Conservation (phyloP, 2,329 filamentous ascomycete species). For the Ophiostoma fasciatum region DNA sequence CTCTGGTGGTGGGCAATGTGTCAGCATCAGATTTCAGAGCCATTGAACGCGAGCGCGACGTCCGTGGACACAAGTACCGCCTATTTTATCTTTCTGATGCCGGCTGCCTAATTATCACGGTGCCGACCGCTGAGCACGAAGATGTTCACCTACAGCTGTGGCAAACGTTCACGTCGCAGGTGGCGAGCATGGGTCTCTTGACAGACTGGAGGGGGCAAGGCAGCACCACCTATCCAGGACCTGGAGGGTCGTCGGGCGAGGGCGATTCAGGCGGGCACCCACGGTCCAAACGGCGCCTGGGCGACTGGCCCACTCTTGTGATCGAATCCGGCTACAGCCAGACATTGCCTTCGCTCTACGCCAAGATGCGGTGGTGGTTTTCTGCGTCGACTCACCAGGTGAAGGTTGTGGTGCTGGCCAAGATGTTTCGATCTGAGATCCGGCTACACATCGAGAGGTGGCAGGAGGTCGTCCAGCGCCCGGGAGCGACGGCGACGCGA, state of each 20-base stretch:
- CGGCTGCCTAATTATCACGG: neutral
- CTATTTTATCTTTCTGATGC: neutral
- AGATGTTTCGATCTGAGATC: neutral
- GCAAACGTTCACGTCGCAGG: neutral
- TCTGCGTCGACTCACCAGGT: neutral
- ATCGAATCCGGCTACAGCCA: neutral
- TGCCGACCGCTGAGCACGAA: neutral
- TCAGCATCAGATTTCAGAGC: neutral
- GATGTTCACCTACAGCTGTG: neutral
- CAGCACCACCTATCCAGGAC: neutral
- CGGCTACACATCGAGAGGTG: neutral
- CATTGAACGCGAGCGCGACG: neutral
- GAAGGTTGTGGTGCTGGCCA: neutral
- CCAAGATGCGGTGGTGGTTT: neutral
- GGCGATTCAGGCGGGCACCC: neutral
- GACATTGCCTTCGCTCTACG: neutral
- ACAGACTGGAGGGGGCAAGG: neutral
- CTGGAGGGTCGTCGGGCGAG: neutral
- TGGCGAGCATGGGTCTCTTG: neutral
- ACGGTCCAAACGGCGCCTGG: neutral
- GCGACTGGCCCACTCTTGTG: neutral
- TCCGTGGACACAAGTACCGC: neutral
- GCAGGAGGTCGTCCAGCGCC: neutral
- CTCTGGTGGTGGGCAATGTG: neutral
- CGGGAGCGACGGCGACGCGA: too few relatives aligned